phyloP scores from a whole-genome alignment of 2,329 filamentous ascomycete species.

The Alternaria gansuensis region DNA sequence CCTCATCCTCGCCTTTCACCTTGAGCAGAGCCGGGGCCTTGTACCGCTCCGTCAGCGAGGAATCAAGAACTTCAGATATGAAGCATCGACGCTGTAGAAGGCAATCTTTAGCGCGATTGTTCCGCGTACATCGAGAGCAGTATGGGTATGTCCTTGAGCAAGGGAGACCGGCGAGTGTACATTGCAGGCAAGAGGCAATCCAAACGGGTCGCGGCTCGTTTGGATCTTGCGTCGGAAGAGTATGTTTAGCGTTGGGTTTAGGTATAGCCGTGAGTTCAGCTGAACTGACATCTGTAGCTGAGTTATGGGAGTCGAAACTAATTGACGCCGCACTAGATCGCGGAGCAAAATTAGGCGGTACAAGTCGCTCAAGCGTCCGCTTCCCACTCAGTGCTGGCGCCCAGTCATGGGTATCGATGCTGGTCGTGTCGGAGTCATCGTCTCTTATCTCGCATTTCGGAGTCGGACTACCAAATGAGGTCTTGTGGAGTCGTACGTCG shows the following conservation, averaged over 20 bases:
- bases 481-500: constrained; percentile 22
- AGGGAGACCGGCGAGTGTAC: constrained; percentile 34
- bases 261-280: not conserved
- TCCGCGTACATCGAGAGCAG: constrained; percentile 42
- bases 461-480: not conserved
- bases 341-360: not conserved
- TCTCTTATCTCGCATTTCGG: constrained; percentile 1
- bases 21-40: constrained; percentile 32
- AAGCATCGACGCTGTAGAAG: constrained; percentile 36
- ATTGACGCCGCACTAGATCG: not conserved
- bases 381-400: not conserved
- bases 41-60: constrained; percentile 6
- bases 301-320: constrained; percentile 5
- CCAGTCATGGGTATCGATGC: constrained; percentile 14
- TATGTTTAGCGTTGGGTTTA: not conserved
- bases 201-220: constrained; percentile 25
- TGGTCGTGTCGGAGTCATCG: constrained; percentile 21
- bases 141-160: constrained; percentile 42
- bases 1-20: constrained; percentile 25
- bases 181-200: constrained; percentile 46
- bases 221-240: constrained; percentile 2
- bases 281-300: not conserved
- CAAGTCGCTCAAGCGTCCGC: not conserved
- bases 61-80: constrained; percentile 21
- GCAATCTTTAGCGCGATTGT: constrained; percentile 28